Percentiles rank a stretch among this genome's conserved stretches.
Conservation (phyloP, 2,329 filamentous ascomycete genomes). For the Sclerotinia trifoliorum region DNA sequence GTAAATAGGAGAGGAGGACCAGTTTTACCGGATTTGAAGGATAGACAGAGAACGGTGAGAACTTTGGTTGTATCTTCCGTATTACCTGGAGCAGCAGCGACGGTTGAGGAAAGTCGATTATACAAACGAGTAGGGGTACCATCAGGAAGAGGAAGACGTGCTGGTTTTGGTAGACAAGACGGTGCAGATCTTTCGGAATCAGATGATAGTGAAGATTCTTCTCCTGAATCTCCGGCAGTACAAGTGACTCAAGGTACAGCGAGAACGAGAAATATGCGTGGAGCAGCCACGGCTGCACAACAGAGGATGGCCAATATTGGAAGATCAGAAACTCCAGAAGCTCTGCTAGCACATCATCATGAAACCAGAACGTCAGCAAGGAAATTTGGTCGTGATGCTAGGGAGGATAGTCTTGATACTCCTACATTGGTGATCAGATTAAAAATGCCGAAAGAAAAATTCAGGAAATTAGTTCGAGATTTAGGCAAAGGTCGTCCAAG, state of each 20-base stretch:
- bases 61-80: constrained; percentile 91
- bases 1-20: constrained; percentile 92
- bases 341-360: constrained; percentile 64
- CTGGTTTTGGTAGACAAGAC: constrained; percentile 45
- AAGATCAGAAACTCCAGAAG: constrained; percentile 87
- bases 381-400: constrained; percentile 59
- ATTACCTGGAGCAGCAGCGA: constrained; percentile 78
- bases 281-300: constrained; percentile 81
- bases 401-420: constrained; percentile 75
- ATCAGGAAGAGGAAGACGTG: constrained; percentile 55
- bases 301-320: constrained; percentile 80
- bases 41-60: constrained; percentile 87
- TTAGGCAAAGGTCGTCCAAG: constrained; percentile 47
- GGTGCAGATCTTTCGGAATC: constrained; percentile 74
- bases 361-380: constrained; percentile 69
- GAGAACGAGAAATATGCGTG: constrained; percentile 83
- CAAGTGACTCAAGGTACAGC: constrained; percentile 71
- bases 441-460: constrained; percentile 68
- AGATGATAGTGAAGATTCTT: constrained; percentile 86
- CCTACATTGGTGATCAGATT: constrained; percentile 69
- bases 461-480: constrained; percentile 64
- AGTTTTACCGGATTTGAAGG: constrained; percentile 91
- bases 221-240: constrained; percentile 78
- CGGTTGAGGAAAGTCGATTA: constrained; percentile 79
- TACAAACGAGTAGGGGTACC: constrained; percentile 72